Evolutionary conservation across 1,284 basidiomycete species (phyloP).

Genomic region (Blastosporella zonata): DNA sequence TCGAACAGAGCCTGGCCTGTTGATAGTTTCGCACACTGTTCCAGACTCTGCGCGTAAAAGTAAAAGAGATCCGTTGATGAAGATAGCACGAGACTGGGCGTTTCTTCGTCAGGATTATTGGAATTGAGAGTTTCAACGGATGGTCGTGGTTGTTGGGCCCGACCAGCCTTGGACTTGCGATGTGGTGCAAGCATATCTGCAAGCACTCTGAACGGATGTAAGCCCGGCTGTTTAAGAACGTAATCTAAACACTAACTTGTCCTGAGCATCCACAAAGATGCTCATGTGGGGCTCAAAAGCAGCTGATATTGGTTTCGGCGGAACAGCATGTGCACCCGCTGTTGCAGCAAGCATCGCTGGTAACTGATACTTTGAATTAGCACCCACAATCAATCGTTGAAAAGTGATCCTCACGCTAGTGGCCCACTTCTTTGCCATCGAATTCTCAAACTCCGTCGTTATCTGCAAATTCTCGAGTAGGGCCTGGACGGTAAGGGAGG

Average conservation of each 20-base stretch:
- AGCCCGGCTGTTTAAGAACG: too few species aligned
- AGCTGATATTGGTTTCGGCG: slow-evolving; percentile 70
- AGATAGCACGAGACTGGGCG: slow-evolving; percentile 73
- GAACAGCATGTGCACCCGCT: slow-evolving; percentile 44
- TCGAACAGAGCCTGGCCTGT: slow-evolving; percentile 80
- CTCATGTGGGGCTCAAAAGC: slow-evolving; percentile 92
- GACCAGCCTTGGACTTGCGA: slow-evolving; percentile 50
- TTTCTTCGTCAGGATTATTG: slow-evolving; percentile 41
- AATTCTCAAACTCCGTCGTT: slow-evolving; percentile 82
- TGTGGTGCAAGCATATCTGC: slow-evolving; percentile 82
- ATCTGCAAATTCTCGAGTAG: slow-evolving; percentile 85
- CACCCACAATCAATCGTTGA: background rate
- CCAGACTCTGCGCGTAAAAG: slow-evolving; percentile 93
- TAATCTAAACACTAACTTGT: slow-evolving; percentile 57
- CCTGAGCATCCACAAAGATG: slow-evolving; percentile 95
- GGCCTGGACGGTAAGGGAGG: slow-evolving; percentile 71
- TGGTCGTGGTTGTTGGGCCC: slow-evolving; percentile 43
- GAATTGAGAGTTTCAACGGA: slow-evolving; percentile 63
- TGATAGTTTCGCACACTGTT: slow-evolving; percentile 89
- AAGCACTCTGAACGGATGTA: slow-evolving; percentile 49
- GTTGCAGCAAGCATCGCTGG: slow-evolving; percentile 58
- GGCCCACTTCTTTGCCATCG: slow-evolving; percentile 76
- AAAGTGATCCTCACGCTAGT: slow-evolving; percentile 55
- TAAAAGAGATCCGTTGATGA: slow-evolving; percentile 97
- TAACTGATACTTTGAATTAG: slow-evolving; percentile 37